Evolutionary conservation across 108 stramenopile species (phyloP), one percentile per base, ranked within the genome.

Genomic region (Cyclotella choctawhatcheeana): DNA sequence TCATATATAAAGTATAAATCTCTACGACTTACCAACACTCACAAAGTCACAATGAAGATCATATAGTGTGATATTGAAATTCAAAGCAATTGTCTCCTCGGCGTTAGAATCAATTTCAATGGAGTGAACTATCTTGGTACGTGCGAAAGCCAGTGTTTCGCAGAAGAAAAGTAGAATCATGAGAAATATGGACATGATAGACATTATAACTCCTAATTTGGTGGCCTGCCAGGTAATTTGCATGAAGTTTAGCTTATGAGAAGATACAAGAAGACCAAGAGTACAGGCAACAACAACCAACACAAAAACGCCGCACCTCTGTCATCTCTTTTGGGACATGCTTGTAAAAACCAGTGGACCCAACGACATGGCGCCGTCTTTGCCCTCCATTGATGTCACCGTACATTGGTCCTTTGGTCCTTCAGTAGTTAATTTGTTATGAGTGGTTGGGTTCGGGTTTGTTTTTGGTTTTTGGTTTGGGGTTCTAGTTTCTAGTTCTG

Each of bases 11-110:
- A n/a, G n/a, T n/a, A n/a, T n/a, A n/a, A n/a, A n/a, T n/a, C n/a
- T n/a, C n/a, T n/a, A n/a, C n/a, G n/a, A n/a, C 73, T 73, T 40
- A 73, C 73, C 97, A 2, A 97, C 89, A 6, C 81, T 77, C 6
- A 93, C 91, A 76, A 90, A 96, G 69, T 97, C 97, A 77, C 97
- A 97, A 50, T 94, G 89, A 43, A 97, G 63, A 82, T 92, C 91
- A 53, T 92, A 72, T 68, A 97, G 50, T 37, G 94, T 96, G 40
- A 97, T 85, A 72, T 97, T 96, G 73, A 97, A 97, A 73, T 97
- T 96, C 48, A 97, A 75, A 24, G 89, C 79, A 27, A 97, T 70
- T 26, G 22, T 32, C 13, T 52, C 43, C 26, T 76, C 75, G 2
- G 55, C 50, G 67, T 93, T 94, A 27, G 88, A 85, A 82, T 97